Base-by-base conservation (phyloP, 495 filamentous ascomycete species). In the Penicillium parvum region DNA sequence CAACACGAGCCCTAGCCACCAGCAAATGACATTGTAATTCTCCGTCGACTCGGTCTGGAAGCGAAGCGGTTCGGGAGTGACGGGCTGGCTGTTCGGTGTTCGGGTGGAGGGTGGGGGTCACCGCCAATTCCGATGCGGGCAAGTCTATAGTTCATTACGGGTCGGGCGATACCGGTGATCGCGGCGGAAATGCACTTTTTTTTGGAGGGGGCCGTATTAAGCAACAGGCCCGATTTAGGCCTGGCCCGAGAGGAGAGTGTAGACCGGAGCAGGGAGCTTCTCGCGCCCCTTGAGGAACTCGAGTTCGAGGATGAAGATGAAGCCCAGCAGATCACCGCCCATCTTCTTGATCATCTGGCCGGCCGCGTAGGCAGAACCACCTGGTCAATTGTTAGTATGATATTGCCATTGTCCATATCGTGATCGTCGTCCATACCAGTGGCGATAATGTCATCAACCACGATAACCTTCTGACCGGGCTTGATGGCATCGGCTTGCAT, bases 361-460 rank as follows among this genome's bases (percentile, higher is more conserved):
- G 3, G 88, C 90, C 37, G 92, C 92, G 41, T 79, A 81, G 30
- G 92, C 92, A 50, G 88, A 95, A 52, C 92, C 92, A 67, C 90
- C 90, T 96, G 53, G 43, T 45, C 17, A 37, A 36, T 2, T n/a
- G 17, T 44, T 29, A 43, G 23, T 1, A 44, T 9, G 5, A 15
- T 2, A 15, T 30, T 15, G 12, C 16, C 5, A 6, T 15, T 30
- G 9, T 15, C 12, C 27, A 30, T 2, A 3, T 29, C 2, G 28
- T n/a, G n/a, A n/a, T n/a, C n/a, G 16, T 15, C n/a, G 7, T 7
- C 12, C 82, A 63, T 75, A 95, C 92, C 92, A 48, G 92, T 99
- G 23, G 92, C 92, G 67, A 99, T 97, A 55, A 99, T 91, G 63
- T 99, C 92, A 61, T 99, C 92, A 29, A 99, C 85, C 36, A 99